These are phyloP conservation scores for Lasiodiplodia sp. DNA, from an alignment of 2,329 filamentous ascomycete genomes.

Conservation along the genomic window DNA sequence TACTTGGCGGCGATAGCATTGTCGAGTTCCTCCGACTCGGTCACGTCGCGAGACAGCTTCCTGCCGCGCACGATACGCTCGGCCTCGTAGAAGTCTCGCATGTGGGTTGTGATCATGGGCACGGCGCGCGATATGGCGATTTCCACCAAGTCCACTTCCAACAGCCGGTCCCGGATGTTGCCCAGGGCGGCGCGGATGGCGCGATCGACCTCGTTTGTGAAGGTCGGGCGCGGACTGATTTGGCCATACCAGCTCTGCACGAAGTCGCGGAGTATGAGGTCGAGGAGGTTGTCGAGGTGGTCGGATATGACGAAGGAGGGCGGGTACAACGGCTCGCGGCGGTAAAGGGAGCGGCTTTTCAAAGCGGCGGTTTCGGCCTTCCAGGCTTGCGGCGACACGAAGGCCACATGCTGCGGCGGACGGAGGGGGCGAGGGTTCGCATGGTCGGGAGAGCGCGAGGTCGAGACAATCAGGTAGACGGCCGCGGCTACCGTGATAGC, in stretches of 20 bases:
- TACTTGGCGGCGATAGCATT: constrained; percentile 96
- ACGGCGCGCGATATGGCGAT: constrained; percentile 81
- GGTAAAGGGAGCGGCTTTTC: constrained; percentile 70
- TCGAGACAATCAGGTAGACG: constrained; percentile 67
- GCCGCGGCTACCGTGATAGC: constrained; percentile 62
- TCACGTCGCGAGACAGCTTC: constrained; percentile 86
- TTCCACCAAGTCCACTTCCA: constrained; percentile 82
- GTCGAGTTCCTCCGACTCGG: constrained; percentile 95
- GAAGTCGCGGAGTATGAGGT: constrained; percentile 81
- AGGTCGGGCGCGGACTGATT: constrained; percentile 82
- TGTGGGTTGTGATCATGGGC: constrained; percentile 85
- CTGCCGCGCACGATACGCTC: constrained; percentile 86
- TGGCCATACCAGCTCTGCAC: constrained; percentile 86
- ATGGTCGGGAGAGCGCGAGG: constrained; percentile 55
- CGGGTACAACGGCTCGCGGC: constrained; percentile 73
- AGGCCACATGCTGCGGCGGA: constrained; percentile 55
- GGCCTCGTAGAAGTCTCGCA: constrained; percentile 89
- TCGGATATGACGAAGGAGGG: constrained; percentile 79
- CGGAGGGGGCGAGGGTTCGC: constrained; percentile 42
- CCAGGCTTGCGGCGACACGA: constrained; percentile 72
- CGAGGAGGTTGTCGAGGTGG: constrained; percentile 79
- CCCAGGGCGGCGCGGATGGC: constrained; percentile 76
- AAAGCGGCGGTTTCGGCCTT: constrained; percentile 71
- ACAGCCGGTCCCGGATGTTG: constrained; percentile 74
- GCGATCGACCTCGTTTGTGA: constrained; percentile 86